These are phyloP conservation scores for Brassica cretica DNA, from an alignment of 345 rosid species.

Conservation along the genomic window DNA sequence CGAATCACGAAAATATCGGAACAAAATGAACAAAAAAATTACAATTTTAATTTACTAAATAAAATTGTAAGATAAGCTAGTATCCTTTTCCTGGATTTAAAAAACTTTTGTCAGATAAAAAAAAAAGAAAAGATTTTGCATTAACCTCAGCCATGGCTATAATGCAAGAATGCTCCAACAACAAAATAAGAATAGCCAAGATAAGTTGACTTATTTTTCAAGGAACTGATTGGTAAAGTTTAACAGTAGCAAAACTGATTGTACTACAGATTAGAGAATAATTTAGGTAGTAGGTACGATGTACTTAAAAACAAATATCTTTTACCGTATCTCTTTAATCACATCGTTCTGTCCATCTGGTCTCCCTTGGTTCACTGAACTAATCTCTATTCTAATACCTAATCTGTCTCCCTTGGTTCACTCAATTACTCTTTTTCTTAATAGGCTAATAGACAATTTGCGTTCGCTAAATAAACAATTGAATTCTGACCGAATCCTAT, in stretches of 20 bases:
- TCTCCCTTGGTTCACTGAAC: not conserved
- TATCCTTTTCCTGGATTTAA: too few species aligned
- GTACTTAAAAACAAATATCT: constrained; percentile 29
- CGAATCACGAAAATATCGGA: too few species aligned
- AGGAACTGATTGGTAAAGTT: not conserved
- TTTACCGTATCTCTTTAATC: constrained; percentile 39
- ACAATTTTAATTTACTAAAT: too few species aligned
- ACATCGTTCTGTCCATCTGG: constrained; percentile 9
- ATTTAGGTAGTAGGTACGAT: constrained; percentile 46
- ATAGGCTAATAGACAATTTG: constrained; percentile 10
- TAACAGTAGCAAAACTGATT: not conserved
- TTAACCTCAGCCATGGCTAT: too few species aligned
- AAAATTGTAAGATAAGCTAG: too few species aligned
- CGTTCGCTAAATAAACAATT: constrained; percentile 17
- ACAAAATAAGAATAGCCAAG: not conserved
- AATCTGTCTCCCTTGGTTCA: constrained; percentile 9
- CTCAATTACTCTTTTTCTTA: not conserved
- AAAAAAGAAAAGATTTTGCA: too few species aligned
- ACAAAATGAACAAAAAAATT: too few species aligned
- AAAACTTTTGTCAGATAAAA: too few species aligned
- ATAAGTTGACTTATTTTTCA: not conserved
- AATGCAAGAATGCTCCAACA: too few species aligned
- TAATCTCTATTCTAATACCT: not conserved
- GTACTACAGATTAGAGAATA: not conserved
- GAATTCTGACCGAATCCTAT: constrained; percentile 17